phyloP scores from a whole-genome alignment of 495 filamentous ascomycete genomes.

The Penicillium tannophilum region DNA sequence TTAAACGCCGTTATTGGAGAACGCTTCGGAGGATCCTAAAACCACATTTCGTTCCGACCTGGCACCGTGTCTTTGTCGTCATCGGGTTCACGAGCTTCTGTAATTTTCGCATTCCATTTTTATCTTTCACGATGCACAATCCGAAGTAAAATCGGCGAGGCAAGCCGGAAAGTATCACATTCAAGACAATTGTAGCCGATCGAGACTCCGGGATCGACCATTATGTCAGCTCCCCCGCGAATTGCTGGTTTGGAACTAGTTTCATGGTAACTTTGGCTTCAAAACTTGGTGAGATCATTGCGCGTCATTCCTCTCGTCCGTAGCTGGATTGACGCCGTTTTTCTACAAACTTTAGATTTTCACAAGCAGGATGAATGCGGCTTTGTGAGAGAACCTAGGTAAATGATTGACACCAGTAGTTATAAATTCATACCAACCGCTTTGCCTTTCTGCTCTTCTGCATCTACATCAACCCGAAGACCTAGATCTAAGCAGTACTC shows the following conservation, averaged over 20 bases:
- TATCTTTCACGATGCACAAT: not conserved
- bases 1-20: conserved; percentile 39
- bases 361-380: not conserved
- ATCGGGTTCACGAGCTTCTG: conserved; percentile 9
- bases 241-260: conserved; percentile 14
- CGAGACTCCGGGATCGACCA: not conserved
- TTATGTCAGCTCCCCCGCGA: conserved; percentile 28
- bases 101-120: not conserved
- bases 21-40: conserved; percentile 13
- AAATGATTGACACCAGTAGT: not conserved
- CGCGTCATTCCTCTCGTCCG: conserved; percentile 26
- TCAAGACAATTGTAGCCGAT: not conserved
- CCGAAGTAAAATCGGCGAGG: not conserved
- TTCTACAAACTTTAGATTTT: not conserved
- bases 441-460: not conserved
- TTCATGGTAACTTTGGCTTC: conserved; percentile 8
- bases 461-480: not conserved
- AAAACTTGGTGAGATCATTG: conserved; percentile 29
- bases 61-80: conserved; percentile 1
- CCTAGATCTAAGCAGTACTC: not conserved
- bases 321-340: conserved; percentile 8
- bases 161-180: not conserved
- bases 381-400: not conserved
- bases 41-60: conserved; percentile 23
- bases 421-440: not conserved